These are phyloP conservation scores for Yarrowia galli DNA, from an alignment of 1,139 yeast genomes.

Conservation along the genomic window DNA sequence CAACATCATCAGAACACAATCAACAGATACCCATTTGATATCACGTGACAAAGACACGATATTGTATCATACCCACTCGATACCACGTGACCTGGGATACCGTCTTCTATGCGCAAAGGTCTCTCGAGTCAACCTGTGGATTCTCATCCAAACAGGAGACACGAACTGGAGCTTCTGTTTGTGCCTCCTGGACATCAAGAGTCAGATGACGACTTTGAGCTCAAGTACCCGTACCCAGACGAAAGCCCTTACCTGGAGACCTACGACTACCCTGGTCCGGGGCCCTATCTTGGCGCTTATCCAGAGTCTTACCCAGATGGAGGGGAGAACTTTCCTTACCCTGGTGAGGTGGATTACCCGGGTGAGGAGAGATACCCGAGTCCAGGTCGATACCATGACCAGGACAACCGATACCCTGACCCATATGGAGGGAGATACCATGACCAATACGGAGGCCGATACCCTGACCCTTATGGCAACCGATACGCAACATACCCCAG, in stretches of 20 bases:
- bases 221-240: conserved; percentile 18
- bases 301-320: background rate
- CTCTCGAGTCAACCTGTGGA: conserved; percentile 1
- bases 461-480: too few relatives aligned
- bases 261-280: background rate
- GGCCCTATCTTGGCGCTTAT: background rate
- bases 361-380: too few relatives aligned
- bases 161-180: conserved; percentile 4
- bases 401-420: background rate
- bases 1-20: background rate
- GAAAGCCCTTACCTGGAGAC: conserved; percentile 1
- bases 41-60: background rate
- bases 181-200: background rate
- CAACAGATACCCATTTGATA: background rate
- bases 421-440: too few relatives aligned
- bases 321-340: background rate
- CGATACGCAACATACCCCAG: too few relatives aligned
- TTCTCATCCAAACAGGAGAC: background rate
- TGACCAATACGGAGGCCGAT: too few relatives aligned
- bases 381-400: too few relatives aligned
- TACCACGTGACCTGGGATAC: too few relatives aligned
- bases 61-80: too few relatives aligned
- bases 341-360: too few relatives aligned
- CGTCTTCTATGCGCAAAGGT: conserved; percentile 11
- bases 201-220: background rate